Conservation (phyloP, 768 basidiomycete genomes). For the Termitomyces sp. region DNA sequence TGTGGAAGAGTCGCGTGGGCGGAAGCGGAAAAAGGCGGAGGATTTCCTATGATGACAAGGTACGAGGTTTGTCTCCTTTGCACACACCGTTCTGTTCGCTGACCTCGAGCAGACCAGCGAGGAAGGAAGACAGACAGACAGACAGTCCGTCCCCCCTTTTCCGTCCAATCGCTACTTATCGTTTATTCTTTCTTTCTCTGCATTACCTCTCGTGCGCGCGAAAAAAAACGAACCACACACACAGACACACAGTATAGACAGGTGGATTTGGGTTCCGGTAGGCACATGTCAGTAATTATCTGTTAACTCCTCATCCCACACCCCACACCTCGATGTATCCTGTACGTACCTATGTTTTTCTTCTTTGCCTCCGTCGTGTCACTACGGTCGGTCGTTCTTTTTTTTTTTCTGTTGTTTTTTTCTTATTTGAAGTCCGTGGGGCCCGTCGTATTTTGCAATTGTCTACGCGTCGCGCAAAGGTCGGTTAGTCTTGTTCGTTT, state of each 20-base stretch:
- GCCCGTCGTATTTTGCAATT: too few species aligned
- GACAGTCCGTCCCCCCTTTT: constrained; percentile 29
- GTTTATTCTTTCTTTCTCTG: not conserved
- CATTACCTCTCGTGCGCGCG: not conserved
- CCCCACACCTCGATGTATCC: not conserved
- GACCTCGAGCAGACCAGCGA: not conserved
- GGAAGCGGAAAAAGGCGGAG: constrained; percentile 84
- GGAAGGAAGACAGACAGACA: not conserved
- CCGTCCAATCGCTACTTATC: constrained; percentile 14
- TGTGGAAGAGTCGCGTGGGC: constrained; percentile 67
- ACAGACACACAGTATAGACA: not conserved
- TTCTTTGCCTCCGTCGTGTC: not conserved
- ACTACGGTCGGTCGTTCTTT: constrained; percentile 2
- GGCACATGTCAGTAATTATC: constrained; percentile 8
- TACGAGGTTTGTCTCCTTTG: not conserved
- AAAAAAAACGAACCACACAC: not conserved
- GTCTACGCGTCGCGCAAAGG: not conserved
- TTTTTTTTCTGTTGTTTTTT: not conserved
- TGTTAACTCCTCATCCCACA: too few species aligned
- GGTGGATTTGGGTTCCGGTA: constrained; percentile 8
- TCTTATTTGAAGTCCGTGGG: not conserved
- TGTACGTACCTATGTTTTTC: constrained; percentile 1
- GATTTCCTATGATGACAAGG: constrained; percentile 62
- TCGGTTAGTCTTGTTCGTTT: not conserved
- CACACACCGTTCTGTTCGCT: not conserved